Evolutionary conservation across 73 alveolate species (phyloP).

Genomic region (Uronychia binucleata): DNA sequence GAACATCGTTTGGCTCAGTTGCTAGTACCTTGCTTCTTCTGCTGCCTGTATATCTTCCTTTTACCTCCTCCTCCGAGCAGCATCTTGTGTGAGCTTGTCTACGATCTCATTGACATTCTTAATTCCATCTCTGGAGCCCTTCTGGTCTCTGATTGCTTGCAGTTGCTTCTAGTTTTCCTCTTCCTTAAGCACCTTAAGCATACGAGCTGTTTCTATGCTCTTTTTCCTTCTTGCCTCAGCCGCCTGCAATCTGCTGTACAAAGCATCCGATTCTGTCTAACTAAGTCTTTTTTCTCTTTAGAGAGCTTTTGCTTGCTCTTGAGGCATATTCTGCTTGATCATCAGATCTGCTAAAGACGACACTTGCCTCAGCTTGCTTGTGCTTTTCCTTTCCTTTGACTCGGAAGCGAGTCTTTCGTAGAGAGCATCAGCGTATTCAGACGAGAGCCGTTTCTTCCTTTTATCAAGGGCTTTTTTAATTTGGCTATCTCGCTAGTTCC

Average conservation of each 20-base stretch:
- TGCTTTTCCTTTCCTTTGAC: background rate
- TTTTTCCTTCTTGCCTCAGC: background rate
- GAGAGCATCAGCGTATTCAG: background rate
- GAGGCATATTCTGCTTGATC: background rate
- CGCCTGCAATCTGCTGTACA: background rate
- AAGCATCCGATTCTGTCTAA: background rate
- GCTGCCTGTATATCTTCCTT: background rate
- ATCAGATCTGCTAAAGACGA: too few relatives aligned
- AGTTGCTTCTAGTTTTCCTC: background rate
- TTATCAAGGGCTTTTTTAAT: background rate
- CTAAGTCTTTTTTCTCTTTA: background rate
- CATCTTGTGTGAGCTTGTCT: background rate
- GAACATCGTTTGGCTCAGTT: too few relatives aligned
- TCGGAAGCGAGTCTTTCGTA: background rate
- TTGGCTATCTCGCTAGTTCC: background rate
- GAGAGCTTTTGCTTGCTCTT: background rate
- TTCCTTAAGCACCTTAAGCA: too few relatives aligned
- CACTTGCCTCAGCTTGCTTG: too few relatives aligned
- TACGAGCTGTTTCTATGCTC: too few relatives aligned
- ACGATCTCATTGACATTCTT: background rate
- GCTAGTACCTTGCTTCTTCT: background rate
- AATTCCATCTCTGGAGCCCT: background rate
- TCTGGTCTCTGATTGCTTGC: background rate
- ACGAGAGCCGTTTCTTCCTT: background rate
- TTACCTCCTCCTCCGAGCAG: background rate